A percentile compares a stretch with the other conserved stretches of the same genome.
These are phyloP conservation scores for Suillus ampliporus DNA, from an alignment of 768 basidiomycete species.

Conservation along the genomic window DNA sequence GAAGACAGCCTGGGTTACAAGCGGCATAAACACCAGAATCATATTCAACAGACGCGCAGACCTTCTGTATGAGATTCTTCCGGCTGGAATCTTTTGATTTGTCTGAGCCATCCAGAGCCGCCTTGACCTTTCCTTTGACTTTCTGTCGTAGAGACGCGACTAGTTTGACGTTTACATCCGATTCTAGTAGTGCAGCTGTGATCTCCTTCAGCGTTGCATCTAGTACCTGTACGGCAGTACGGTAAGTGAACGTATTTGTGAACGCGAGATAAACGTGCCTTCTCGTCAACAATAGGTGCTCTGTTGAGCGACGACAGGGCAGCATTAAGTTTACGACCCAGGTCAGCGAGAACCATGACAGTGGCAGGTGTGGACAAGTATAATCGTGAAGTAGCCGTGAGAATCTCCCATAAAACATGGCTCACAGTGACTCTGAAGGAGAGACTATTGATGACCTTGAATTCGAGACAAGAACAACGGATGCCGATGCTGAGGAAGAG, in stretches of 20 bases:
- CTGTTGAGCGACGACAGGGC: conserved; percentile 90
- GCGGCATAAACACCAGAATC: conserved; percentile 16
- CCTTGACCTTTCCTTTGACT: conserved; percentile 90
- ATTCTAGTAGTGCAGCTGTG: conserved; percentile 90
- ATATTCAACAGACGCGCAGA: conserved; percentile 34
- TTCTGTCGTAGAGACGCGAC: conserved; percentile 86
- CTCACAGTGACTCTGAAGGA: conserved; percentile 66
- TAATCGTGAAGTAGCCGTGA: conserved; percentile 27
- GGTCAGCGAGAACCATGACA: conserved; percentile 92
- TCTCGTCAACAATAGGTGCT: conserved; percentile 89
- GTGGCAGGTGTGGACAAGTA: conserved; percentile 20
- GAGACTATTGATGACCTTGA: conserved; percentile 65
- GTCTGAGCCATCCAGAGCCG: conserved; percentile 72
- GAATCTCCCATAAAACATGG: conserved; percentile 47
- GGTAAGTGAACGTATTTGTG: conserved; percentile 15
- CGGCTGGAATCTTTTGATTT: conserved; percentile 81
- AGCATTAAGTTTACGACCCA: conserved; percentile 92
- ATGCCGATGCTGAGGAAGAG: conserved; percentile 53
- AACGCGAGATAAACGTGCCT: conserved; percentile 51
- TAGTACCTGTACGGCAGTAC: conserved; percentile 66
- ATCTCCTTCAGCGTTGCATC: conserved; percentile 96
- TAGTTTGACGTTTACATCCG: conserved; percentile 98
- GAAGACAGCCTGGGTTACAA: conserved; percentile 76
- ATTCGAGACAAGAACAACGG: conserved; percentile 49
- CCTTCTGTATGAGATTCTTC: conserved; percentile 93